Evolutionary conservation across 768 basidiomycete species (phyloP).

Genomic region (Hirschioporus abietinus): DNA sequence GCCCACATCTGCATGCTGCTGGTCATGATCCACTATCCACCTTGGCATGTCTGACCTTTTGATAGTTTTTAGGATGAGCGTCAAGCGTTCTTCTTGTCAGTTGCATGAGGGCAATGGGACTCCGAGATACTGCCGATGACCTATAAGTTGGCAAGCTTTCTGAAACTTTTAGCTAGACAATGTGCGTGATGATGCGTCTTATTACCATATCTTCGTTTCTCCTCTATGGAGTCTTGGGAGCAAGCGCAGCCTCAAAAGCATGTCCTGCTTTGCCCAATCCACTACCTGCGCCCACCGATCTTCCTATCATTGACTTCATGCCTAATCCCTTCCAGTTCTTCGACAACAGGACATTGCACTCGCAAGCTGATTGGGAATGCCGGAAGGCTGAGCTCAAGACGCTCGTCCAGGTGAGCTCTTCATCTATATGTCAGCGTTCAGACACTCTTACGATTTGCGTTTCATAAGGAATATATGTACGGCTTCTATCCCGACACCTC

Average conservation of each 20-base stretch:
- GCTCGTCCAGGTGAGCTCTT: conserved; percentile 1
- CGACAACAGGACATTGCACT: not conserved
- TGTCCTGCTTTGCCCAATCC: not conserved
- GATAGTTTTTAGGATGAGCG: not conserved
- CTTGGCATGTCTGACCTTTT: not conserved
- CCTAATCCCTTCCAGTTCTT: not conserved
- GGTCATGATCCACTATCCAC: not conserved
- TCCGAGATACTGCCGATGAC: not conserved
- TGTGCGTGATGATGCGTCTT: not conserved
- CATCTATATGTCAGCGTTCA: not conserved
- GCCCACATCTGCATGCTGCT: not conserved
- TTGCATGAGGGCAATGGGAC: not conserved
- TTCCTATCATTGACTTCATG: not conserved
- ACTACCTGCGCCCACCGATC: not conserved
- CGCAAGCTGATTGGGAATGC: conserved; percentile 8
- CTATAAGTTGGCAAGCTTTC: not conserved
- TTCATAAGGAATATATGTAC: conserved; percentile 5
- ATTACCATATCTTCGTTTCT: not conserved
- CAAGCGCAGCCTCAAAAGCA: not conserved
- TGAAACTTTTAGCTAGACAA: not conserved
- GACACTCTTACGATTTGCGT: not conserved
- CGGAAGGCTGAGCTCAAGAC: conserved; percentile 6
- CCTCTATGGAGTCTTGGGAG: not conserved
- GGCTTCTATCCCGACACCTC: conserved; percentile 6
- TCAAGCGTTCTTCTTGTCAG: not conserved